Percentiles rank a stretch among this genome's conserved stretches.
These are phyloP conservation scores for Diplosphaera chodatii DNA, from an alignment of 139 green algal species.

Conservation along the genomic window DNA sequence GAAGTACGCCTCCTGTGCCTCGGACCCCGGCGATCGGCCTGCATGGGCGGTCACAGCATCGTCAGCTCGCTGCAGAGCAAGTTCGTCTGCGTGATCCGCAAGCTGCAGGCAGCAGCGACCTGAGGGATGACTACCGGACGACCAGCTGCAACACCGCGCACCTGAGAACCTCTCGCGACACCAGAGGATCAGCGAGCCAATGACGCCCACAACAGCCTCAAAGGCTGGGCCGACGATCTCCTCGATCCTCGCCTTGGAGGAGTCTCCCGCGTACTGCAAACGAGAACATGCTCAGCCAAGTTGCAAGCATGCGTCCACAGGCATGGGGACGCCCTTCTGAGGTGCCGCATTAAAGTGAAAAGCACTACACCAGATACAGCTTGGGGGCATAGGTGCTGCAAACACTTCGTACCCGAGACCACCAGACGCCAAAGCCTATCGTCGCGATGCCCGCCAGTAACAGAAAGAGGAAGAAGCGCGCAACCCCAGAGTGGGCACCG, in stretches of 20 bases:
- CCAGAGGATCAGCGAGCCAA: conserved; percentile 1
- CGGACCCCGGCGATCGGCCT: neutral
- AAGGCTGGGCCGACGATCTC: conserved; percentile 5
- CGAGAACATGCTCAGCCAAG: no score
- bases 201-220: conserved; percentile 1
- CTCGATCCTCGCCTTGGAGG: conserved; percentile 16
- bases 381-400: no score
- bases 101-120: no score
- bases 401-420: neutral
- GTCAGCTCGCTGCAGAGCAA: neutral
- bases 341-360: no score
- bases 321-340: no score
- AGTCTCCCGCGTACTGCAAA: conserved; percentile 28
- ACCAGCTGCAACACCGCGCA: neutral
- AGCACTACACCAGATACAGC: no score
- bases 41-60: neutral
- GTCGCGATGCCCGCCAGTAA: neutral
- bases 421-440: neutral
- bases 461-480: neutral
- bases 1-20: conserved; percentile 1
- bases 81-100: no score
- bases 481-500: neutral
- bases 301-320: no score
- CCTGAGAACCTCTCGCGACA: conserved; percentile 3
- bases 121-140: no score